Conservation (phyloP, 495 filamentous ascomycete genomes). For the Tuber microsphaerosporum region DNA sequence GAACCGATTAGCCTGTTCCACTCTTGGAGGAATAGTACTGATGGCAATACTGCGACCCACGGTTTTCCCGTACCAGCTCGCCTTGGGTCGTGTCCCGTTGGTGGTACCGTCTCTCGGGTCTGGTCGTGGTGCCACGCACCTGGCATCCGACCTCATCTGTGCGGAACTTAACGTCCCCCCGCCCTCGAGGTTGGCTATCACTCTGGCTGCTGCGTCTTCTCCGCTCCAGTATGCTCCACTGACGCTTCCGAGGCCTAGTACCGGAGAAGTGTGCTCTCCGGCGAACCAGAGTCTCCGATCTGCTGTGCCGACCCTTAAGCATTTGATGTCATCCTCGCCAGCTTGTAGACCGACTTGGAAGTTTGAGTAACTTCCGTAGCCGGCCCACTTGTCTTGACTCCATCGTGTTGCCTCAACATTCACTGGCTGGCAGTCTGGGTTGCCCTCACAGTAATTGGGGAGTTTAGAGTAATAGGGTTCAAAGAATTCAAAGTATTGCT, state of each 20-base stretch:
- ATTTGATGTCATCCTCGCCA: slow-evolving; percentile 67
- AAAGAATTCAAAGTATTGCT: slow-evolving; percentile 57
- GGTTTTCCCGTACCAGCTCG: slow-evolving; percentile 33
- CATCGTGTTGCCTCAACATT: slow-evolving; percentile 67
- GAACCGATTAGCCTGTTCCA: neutral
- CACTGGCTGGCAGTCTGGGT: slow-evolving; percentile 56
- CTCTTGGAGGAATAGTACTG: neutral
- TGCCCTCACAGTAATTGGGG: slow-evolving; percentile 53
- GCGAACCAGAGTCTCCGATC: slow-evolving; percentile 78
- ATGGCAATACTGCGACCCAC: neutral
- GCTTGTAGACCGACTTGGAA: slow-evolving; percentile 70
- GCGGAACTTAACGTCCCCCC: slow-evolving; percentile 12
- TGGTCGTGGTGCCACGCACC: slow-evolving; percentile 1
- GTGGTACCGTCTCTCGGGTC: slow-evolving; percentile 22
- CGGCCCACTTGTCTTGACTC: slow-evolving; percentile 73
- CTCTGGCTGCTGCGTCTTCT: slow-evolving; percentile 63
- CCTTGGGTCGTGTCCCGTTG: slow-evolving; percentile 9
- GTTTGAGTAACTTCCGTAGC: slow-evolving; percentile 83
- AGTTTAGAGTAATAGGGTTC: slow-evolving; percentile 68
- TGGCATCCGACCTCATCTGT: neutral
- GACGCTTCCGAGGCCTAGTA: slow-evolving; percentile 76
- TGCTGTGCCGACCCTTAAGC: slow-evolving; percentile 62
- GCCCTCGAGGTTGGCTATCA: slow-evolving; percentile 45
- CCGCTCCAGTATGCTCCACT: slow-evolving; percentile 92
- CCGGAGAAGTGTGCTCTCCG: slow-evolving; percentile 89